These are phyloP conservation scores for Suillus ampliporus DNA, from an alignment of 768 basidiomycete genomes.

Conservation along the genomic window DNA sequence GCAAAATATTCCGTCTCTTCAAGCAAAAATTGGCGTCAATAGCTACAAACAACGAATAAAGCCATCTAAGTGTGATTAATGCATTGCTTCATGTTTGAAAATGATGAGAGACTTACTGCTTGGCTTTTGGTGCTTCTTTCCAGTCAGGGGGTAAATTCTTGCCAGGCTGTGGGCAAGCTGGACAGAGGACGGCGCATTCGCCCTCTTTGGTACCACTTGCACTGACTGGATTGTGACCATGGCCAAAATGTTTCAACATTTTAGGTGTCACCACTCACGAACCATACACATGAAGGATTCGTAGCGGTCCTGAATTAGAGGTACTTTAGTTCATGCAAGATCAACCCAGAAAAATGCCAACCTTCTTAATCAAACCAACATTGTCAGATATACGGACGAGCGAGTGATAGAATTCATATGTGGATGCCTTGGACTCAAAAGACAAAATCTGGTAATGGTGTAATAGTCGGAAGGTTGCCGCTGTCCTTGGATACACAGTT, in stretches of 20 bases:
- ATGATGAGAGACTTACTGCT: neutral
- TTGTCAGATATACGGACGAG: constrained; percentile 32
- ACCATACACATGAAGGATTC: constrained; percentile 24
- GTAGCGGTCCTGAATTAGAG: constrained; percentile 21
- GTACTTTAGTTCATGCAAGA: neutral
- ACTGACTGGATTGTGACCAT: neutral
- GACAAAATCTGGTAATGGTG: constrained; percentile 33
- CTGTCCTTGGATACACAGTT: neutral
- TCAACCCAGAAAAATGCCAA: neutral
- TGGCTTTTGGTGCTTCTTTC: neutral
- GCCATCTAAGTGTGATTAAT: constrained; percentile 29
- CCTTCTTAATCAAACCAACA: constrained; percentile 21
- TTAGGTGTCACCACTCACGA: constrained; percentile 25
- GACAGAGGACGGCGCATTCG: constrained; percentile 4
- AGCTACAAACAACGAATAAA: constrained; percentile 30
- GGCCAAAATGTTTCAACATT: constrained; percentile 19
- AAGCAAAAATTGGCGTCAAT: constrained; percentile 42
- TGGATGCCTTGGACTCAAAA: constrained; percentile 34
- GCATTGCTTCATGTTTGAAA: neutral
- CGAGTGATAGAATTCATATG: constrained; percentile 33
- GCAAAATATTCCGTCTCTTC: constrained; percentile 27
- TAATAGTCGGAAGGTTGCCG: constrained; percentile 18
- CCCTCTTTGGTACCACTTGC: constrained; percentile 7
- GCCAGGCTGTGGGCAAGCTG: constrained; percentile 14
- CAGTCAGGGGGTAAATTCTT: constrained; percentile 13